Percentiles rank a stretch among this genome's conserved stretches.
phyloP scores from a whole-genome alignment of 257 asterid species.

The Jacaranda mimosifolia region DNA sequence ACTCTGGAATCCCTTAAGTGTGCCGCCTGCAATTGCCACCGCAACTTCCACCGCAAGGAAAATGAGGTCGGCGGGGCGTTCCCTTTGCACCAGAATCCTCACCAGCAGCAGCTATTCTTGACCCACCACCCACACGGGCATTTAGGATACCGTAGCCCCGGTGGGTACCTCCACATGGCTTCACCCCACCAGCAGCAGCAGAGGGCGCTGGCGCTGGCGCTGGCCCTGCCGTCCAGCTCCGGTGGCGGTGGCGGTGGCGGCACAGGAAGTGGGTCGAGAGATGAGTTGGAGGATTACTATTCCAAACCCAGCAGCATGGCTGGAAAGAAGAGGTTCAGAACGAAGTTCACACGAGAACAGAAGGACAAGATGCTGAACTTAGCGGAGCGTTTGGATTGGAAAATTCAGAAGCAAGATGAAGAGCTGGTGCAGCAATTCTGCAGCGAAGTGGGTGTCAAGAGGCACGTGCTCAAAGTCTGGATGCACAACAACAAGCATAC shows the following conservation, averaged over 20 bases:
- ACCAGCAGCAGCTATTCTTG: slow-evolving; percentile 49
- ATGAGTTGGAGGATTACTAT: slow-evolving; percentile 59
- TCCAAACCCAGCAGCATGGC: slow-evolving; percentile 56
- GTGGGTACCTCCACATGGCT: slow-evolving; percentile 65
- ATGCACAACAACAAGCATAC: slow-evolving; percentile 62
- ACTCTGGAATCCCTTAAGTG: slow-evolving; percentile 67
- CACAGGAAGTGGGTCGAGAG: slow-evolving; percentile 47
- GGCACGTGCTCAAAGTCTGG: slow-evolving; percentile 60
- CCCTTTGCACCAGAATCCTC: slow-evolving; percentile 29
- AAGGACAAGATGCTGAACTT: slow-evolving; percentile 56
- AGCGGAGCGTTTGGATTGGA: slow-evolving; percentile 60
- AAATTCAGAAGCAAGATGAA: slow-evolving; percentile 58
- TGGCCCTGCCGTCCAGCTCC: slow-evolving; percentile 75
- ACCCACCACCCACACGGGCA: slow-evolving; percentile 62
- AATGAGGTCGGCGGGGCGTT: slow-evolving; percentile 32
- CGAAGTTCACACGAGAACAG: slow-evolving; percentile 56
- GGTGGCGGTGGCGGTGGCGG: slow-evolving; percentile 64
- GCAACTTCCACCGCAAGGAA: slow-evolving; percentile 85
- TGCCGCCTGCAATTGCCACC: slow-evolving; percentile 88
- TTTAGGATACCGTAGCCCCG: slow-evolving; percentile 54
- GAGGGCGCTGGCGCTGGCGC: slow-evolving; percentile 42
- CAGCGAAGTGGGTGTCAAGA: slow-evolving; percentile 47
- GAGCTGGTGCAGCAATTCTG: slow-evolving; percentile 52
- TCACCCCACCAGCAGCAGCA: slow-evolving; percentile 38
- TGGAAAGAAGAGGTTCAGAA: slow-evolving; percentile 55